Conservation (phyloP, 2,329 filamentous ascomycete species). For the Trichoderma koningiopsis region DNA sequence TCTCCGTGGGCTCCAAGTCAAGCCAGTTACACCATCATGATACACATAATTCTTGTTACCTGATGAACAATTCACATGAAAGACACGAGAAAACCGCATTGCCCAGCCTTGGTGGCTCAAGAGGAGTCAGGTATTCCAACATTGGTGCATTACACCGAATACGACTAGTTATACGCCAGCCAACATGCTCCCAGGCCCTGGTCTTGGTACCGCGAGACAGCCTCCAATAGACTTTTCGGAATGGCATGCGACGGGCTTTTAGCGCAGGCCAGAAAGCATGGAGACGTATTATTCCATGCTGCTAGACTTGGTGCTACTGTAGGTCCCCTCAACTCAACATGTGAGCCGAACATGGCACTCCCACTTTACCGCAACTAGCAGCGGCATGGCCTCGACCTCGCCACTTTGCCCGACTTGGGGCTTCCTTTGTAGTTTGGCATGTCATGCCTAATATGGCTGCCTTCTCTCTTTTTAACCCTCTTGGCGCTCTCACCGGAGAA, state of each 20-base stretch:
- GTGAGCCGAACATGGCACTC: neutral
- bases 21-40: conserved; percentile 22
- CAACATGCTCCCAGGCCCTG: neutral
- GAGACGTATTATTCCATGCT: neutral
- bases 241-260: neutral
- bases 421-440: neutral
- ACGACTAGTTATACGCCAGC: neutral
- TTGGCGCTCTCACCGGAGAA: neutral
- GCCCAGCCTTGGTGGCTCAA: neutral
- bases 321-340: neutral
- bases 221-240: neutral
- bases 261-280: neutral
- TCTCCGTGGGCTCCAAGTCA: neutral
- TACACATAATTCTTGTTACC: neutral
- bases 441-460: neutral
- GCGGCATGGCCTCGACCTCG: conserved; percentile 16
- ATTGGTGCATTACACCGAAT: neutral
- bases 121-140: neutral
- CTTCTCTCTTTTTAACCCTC: neutral
- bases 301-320: neutral
- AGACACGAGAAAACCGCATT: neutral
- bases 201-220: neutral
- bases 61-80: neutral
- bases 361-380: neutral
- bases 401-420: conserved; percentile 6